phyloP scores from a whole-genome alignment of 768 basidiomycete species.

The Cystobasidiopsis lactophilus region DNA sequence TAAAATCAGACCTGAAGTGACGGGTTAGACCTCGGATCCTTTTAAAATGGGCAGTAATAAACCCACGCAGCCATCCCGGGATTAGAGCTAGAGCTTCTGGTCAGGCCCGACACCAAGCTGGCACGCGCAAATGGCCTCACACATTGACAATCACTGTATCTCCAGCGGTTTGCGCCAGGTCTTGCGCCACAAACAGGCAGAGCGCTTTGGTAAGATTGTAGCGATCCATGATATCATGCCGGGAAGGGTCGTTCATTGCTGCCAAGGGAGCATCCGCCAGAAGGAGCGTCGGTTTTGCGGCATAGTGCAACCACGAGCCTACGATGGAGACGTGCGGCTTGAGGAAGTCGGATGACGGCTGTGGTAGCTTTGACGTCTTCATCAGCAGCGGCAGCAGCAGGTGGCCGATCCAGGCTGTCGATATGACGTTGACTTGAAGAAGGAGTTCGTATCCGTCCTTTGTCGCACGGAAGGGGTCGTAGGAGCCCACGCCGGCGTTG shows the following conservation, averaged over 20 bases:
- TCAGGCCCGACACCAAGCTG: no score
- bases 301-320: not conserved
- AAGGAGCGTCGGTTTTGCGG: not conserved
- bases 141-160: not conserved
- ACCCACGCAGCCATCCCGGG: no score
- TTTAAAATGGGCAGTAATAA: no score
- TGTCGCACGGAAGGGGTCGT: no score
- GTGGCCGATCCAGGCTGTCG: not conserved
- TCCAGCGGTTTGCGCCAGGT: not conserved
- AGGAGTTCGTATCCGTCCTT: no score
- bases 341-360: not conserved
- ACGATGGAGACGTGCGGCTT: not conserved
- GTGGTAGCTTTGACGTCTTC: not conserved
- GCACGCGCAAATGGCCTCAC: no score
- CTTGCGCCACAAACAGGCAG: not conserved
- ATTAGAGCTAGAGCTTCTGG: no score
- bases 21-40: no score
- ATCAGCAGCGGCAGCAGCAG: not conserved
- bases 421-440: no score
- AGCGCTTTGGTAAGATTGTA: not conserved
- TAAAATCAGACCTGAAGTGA: not conserved
- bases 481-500: not conserved
- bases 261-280: not conserved
- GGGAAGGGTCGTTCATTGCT: not conserved
- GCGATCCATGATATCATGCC: not conserved